Conservation (phyloP, 1,284 basidiomycete genomes). For the Neonothopanus nambi region DNA sequence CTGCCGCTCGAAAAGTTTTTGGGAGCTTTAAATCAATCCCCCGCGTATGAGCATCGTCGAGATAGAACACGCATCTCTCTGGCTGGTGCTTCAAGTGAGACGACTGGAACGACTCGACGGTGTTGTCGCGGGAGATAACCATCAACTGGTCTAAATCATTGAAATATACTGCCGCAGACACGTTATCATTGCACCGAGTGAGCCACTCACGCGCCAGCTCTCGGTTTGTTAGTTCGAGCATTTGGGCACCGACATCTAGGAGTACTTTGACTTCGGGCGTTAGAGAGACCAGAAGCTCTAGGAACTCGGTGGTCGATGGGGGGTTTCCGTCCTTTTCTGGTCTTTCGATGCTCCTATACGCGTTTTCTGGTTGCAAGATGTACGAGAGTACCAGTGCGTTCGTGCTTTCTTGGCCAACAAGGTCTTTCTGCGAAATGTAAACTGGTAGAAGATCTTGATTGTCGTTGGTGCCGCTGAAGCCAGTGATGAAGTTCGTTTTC, state of each 20-base stretch:
- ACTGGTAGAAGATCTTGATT: conserved; percentile 47
- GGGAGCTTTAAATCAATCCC: too few species aligned
- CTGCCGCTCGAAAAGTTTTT: too few species aligned
- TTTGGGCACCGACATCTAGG: conserved; percentile 57
- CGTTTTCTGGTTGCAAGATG: too few species aligned
- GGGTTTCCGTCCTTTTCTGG: too few species aligned
- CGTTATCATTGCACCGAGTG: conserved; percentile 19
- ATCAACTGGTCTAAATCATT: conserved; percentile 41
- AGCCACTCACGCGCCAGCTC: conserved; percentile 45
- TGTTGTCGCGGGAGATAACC: conserved; percentile 41
- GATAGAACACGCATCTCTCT: too few species aligned
- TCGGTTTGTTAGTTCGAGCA: conserved; percentile 49
- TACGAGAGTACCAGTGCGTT: too few species aligned
- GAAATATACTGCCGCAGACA: conserved; percentile 49
- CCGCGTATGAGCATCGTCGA: too few species aligned
- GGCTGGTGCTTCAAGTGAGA: conserved; percentile 46
- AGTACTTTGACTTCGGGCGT: conserved; percentile 33
- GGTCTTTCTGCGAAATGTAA: conserved; percentile 40
- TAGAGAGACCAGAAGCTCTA: too few species aligned
- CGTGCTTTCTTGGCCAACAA: too few species aligned
- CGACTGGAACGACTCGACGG: conserved; percentile 36
- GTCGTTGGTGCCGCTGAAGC: conserved; percentile 62
- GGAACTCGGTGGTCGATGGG: too few species aligned
- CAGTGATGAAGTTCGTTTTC: conserved; percentile 41
- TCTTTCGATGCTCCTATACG: too few species aligned